A percentile compares a stretch with the other conserved stretches of the same genome.
phyloP scores from a whole-genome alignment of 805 yeast genomes.

The Starmera dryadoides region DNA sequence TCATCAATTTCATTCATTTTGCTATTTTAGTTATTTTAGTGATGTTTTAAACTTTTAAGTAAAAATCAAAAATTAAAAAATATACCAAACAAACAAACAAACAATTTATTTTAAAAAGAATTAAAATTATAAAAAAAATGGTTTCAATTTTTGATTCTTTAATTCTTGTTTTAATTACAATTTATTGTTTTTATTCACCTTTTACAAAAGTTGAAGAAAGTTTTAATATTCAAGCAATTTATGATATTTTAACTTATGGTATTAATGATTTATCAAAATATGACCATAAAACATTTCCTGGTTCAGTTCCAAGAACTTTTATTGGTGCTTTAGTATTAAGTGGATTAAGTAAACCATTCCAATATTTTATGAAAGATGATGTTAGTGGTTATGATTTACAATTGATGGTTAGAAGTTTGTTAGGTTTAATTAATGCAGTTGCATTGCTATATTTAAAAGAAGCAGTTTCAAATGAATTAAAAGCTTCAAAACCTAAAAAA shows the following conservation, averaged over 20 bases:
- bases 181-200: constrained; percentile 57
- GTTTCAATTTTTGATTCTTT: constrained; percentile 22
- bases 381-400: constrained; percentile 45
- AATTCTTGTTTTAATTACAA: constrained; percentile 38
- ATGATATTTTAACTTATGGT: constrained; percentile 71
- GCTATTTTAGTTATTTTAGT: background rate
- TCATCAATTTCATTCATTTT: constrained; percentile 4
- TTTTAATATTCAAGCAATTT: constrained; percentile 82
- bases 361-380: constrained; percentile 8
- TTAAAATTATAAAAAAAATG: constrained; percentile 1
- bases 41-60: background rate
- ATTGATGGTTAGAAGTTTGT: constrained; percentile 43
- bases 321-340: constrained; percentile 60
- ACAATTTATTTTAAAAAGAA: too few species aligned
- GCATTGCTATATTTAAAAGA: constrained; percentile 44
- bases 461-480: constrained; percentile 25
- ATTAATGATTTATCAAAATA: constrained; percentile 32
- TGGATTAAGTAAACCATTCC: constrained; percentile 32
- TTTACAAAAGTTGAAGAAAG: constrained; percentile 93
- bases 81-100: background rate
- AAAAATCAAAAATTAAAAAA: background rate
- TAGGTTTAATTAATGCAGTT: constrained; percentile 56
- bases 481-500: constrained; percentile 2
- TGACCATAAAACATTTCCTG: constrained; percentile 80
- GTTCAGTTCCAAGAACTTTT: constrained; percentile 84